A percentile compares a stretch with the other conserved stretches of the same genome.
These are phyloP conservation scores for Piper longum DNA, from an alignment of 164 flowering plant genomes.

Conservation along the genomic window DNA sequence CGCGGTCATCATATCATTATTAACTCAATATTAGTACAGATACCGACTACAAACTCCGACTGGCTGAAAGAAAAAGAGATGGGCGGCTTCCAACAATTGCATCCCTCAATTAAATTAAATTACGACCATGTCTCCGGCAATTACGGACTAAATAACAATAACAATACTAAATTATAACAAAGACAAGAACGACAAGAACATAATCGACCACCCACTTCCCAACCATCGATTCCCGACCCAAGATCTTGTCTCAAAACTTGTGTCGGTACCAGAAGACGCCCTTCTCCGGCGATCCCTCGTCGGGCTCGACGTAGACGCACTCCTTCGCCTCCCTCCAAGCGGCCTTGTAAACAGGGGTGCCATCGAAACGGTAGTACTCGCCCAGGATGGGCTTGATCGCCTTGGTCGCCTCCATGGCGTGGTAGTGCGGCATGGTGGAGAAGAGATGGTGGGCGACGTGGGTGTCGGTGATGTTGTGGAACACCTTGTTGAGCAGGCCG, in stretches of 20 bases:
- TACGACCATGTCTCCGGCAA: no score
- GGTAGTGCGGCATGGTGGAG: conserved; percentile 78
- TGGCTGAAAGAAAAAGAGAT: no score
- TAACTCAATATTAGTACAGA: no score
- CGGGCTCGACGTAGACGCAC: conserved; percentile 65
- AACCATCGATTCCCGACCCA: no score
- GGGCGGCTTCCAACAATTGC: no score
- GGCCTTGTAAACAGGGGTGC: conserved; percentile 52
- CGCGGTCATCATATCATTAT: no score
- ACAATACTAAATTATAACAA: no score
- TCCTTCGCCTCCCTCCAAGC: conserved; percentile 68
- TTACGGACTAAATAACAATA: no score
- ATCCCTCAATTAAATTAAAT: no score
- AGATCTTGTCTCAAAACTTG: conserved; percentile 9
- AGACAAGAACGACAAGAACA: no score
- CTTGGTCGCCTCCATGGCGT: conserved; percentile 79
- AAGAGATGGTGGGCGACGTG: conserved; percentile 78
- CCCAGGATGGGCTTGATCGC: conserved; percentile 66
- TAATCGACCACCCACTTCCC: no score
- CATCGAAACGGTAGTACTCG: conserved; percentile 53
- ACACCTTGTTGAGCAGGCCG: conserved; percentile 64
- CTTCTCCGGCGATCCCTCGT: conserved; percentile 31
- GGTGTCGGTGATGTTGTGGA: conserved; percentile 76
- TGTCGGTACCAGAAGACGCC: conserved; percentile 69
- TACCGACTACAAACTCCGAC: no score